These are phyloP conservation scores for Clarireedia homoeocarpa DNA, from an alignment of 2,329 filamentous ascomycete species.

Conservation along the genomic window DNA sequence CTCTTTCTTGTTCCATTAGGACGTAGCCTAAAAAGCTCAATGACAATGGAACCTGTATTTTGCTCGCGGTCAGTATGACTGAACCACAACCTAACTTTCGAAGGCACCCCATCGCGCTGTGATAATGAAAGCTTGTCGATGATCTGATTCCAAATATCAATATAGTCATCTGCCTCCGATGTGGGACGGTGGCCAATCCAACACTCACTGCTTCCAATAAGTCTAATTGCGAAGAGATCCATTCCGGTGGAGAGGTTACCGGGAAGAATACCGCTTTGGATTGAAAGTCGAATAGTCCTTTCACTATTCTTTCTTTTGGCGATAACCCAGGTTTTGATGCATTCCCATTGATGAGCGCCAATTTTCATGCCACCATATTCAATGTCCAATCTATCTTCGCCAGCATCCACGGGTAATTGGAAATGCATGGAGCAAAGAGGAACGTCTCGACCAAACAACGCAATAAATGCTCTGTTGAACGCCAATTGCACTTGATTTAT, in stretches of 20 bases:
- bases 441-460: background rate
- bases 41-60: background rate
- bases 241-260: background rate
- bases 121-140: background rate
- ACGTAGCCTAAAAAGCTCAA: background rate
- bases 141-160: background rate
- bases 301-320: background rate
- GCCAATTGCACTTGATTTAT: slow-evolving; percentile 19
- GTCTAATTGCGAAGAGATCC: background rate
- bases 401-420: background rate
- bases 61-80: slow-evolving; percentile 1
- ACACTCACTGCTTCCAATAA: background rate
- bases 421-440: slow-evolving; percentile 8
- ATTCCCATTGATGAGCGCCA: background rate
- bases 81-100: slow-evolving; percentile 4
- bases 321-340: background rate
- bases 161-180: background rate
- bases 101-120: background rate
- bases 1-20: background rate
- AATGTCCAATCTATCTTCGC: background rate
- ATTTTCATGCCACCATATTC: slow-evolving; percentile 11
- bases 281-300: background rate
- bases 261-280: background rate
- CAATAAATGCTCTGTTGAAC: background rate
- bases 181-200: background rate